Evolutionary conservation across 768 basidiomycete genomes (phyloP), one percentile per base, ranked within the genome.

Genomic region (Boletus rubescentipes): DNA sequence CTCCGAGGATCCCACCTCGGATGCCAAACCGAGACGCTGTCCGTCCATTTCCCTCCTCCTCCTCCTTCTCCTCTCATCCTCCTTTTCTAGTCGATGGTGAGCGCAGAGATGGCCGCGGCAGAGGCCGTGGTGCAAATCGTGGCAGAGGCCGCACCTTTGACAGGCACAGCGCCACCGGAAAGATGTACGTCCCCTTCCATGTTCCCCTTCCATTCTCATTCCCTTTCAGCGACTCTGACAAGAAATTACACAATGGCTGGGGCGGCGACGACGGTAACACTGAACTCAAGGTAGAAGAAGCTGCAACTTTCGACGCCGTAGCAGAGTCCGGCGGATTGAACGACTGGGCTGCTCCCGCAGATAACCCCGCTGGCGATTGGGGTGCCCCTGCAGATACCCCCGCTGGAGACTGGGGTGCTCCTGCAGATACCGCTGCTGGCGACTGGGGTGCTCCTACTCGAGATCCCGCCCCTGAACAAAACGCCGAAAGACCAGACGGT

Each of bases 161-260:
- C 77, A 89, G 79, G 74, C 92, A 93, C 73, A 90, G 87, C 64
- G 83, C 81, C 66, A 92, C 92, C 37, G 92, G 89, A 71, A 89
- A 87, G 74, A 86, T 79, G 89, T 89, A 63, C 58, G 87, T 79
- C 20, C 18, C 20, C 26, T 40, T 54, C 10, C n/a, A n/a, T 30
- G 30, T 16, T n/a, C 32, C 16, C 4, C 49, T 41, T 21, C 29
- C 42, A 49, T 53, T 44, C 57, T 57, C 55, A 59, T 53, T 54
- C 51, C 32, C 53, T 44, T 53, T 12, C 58, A 94, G 91, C 70
- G 96, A 98, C 75, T 88, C 91, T 41, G 91, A 94, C 62, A 98
- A 98, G 82, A 93, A 92, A 77, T 75, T 95, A 64, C 89, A 92
- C 70, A 89, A 93, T 68, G 88, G 87, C 61, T 98, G 96, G 96